phyloP scores from a whole-genome alignment of 108 stramenopile genomes.

The Aurantiochytrium sp. region DNA sequence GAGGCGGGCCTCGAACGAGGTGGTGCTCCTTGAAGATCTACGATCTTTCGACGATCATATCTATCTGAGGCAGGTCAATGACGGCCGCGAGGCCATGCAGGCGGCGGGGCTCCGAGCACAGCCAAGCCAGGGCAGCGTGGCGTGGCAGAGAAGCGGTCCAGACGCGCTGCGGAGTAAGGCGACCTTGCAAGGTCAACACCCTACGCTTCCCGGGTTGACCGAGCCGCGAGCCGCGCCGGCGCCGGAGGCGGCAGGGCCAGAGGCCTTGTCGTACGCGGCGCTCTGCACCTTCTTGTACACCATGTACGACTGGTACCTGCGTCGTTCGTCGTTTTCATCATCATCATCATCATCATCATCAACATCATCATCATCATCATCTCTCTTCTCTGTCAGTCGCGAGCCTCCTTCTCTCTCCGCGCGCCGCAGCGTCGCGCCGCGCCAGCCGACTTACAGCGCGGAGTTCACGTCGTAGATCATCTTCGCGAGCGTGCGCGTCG shows the following conservation, averaged over 20 bases:
- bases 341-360: not conserved
- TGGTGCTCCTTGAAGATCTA: no score
- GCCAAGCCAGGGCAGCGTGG: no score
- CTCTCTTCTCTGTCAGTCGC: no score
- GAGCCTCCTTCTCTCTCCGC: not conserved
- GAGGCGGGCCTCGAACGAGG: not conserved
- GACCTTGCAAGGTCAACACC: not conserved
- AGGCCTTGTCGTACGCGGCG: not conserved
- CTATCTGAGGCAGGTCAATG: no score
- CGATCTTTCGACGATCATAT: no score
- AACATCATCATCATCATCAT: not conserved
- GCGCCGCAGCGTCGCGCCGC: not conserved
- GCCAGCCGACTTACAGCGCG: not conserved
- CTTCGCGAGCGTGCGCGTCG: not conserved
- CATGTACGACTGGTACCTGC: conserved; percentile 28
- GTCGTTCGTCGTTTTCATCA: not conserved
- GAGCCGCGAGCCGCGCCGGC: not conserved
- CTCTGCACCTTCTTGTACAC: not conserved
- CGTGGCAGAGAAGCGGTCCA: no score
- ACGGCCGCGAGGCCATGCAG: no score
- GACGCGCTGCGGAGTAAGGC: not conserved
- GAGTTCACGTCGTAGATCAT: conserved; percentile 31
- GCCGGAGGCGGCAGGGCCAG: not conserved
- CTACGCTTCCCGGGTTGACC: conserved; percentile 4
- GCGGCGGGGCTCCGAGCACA: no score